Percentiles rank a stretch among this genome's conserved stretches.
Conservation (phyloP, 2,329 filamentous ascomycete genomes). For the Neobulgaria alba region DNA sequence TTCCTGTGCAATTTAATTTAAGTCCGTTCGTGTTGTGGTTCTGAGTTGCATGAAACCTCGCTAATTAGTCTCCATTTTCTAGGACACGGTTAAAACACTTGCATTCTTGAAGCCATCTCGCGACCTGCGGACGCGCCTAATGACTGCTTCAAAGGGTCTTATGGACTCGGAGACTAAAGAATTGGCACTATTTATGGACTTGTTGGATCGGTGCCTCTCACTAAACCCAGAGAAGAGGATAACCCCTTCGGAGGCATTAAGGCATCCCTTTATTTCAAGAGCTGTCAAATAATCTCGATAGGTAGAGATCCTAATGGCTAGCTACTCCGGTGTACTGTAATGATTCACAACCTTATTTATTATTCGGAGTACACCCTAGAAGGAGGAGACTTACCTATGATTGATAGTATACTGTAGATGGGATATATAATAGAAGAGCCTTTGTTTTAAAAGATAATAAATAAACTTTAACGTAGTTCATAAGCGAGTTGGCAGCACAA, state of each 20-base stretch:
- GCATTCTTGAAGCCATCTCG: conserved; percentile 66
- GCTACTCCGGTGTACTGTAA: too few relatives aligned
- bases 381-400: too few relatives aligned
- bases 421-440: too few relatives aligned
- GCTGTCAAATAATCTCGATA: conserved; percentile 16
- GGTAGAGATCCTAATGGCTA: too few relatives aligned
- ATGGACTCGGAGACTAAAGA: conserved; percentile 67
- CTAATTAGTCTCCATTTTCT: too few relatives aligned
- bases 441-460: too few relatives aligned
- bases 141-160: conserved; percentile 66
- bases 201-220: conserved; percentile 79
- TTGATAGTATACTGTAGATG: too few relatives aligned
- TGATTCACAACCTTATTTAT: too few relatives aligned
- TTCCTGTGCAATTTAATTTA: too few relatives aligned
- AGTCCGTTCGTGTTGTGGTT: background rate
- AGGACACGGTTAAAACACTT: conserved; percentile 61
- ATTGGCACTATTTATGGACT: conserved; percentile 73
- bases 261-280: conserved; percentile 70
- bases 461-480: too few relatives aligned
- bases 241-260: conserved; percentile 75
- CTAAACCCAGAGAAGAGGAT: conserved; percentile 91
- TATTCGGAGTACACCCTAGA: too few relatives aligned
- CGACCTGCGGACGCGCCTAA: conserved; percentile 73
- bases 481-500: too few relatives aligned
- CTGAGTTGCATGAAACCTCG: conserved; percentile 3